These are phyloP conservation scores for Diddensiella caesifluorescens DNA, from an alignment of 805 yeast genomes.

Conservation along the genomic window DNA sequence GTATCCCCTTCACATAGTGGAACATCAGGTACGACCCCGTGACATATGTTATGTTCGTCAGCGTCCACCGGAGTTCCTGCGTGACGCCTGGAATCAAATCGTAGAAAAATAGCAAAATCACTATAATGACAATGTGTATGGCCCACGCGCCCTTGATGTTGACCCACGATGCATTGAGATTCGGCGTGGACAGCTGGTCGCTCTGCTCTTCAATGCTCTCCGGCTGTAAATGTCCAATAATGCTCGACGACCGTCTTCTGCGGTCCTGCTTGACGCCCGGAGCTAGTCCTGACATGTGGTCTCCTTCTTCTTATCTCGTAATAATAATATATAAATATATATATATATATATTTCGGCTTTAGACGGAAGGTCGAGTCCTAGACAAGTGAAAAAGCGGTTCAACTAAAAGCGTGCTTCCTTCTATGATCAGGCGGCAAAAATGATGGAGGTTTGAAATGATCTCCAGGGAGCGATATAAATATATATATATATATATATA, in stretches of 20 bases:
- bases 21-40: constrained; percentile 94
- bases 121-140: constrained; percentile 78
- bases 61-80: constrained; percentile 85
- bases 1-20: constrained; percentile 94
- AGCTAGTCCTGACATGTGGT: background rate
- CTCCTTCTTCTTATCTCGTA: too few species aligned
- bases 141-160: constrained; percentile 93
- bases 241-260: constrained; percentile 78
- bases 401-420: too few species aligned
- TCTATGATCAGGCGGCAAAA: too few species aligned
- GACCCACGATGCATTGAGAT: constrained; percentile 94
- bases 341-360: too few species aligned
- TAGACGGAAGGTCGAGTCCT: too few species aligned
- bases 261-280: constrained; percentile 14
- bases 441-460: too few species aligned
- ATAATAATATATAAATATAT: too few species aligned
- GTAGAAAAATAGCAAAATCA: constrained; percentile 66
- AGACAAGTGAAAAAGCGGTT: too few species aligned
- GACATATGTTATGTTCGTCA: constrained; percentile 85
- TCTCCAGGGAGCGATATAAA: too few species aligned
- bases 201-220: constrained; percentile 87
- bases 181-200: constrained; percentile 84
- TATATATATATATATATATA: too few species aligned
- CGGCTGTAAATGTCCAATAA: constrained; percentile 88
- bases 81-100: constrained; percentile 77